Evolutionary conservation across 2,329 filamentous ascomycete species (phyloP), one percentile per base, ranked within the genome.

Genomic region (Falciphora oryzae): DNA sequence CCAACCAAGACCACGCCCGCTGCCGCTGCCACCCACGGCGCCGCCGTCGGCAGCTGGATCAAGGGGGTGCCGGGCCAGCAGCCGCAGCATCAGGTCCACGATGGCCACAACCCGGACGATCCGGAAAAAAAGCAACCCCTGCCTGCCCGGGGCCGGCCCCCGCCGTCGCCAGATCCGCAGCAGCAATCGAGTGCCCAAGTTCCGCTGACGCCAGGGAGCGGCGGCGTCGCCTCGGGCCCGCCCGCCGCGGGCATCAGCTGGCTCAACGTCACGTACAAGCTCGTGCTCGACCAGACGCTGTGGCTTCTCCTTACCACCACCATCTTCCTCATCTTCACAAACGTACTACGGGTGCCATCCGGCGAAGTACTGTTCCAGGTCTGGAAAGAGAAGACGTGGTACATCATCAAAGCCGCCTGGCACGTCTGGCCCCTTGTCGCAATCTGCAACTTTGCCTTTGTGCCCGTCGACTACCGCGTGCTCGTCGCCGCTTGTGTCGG

Each of bases 251-350:
- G 27, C 27, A 64, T 71, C 53, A 69, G 66, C 29, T 71, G 69
- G 69, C 65, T 64, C 31, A 71, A 71, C 58, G 63, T 70, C 32
- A 61, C 63, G 13, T 66, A 64, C 61, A 71, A 71, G 65, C 65
- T 71, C 3, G 63, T 71, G 25, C 64, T 70, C 31, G 70, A 71
- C 64, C 69, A 71, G 67, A 71, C 70, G 18, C 25, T 71, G 59
- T 69, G 69, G 59, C 63, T 60, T 10, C 66, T 71, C 63, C 65
- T 66, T 28, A 63, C 58, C 35, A 67, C 65, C 61, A 65, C 67
- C 57, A 67, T 69, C 59, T 70, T 71, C 31, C 66, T 71, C 28
- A 62, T 70, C 61, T 66, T 69, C 64, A 71, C 70, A 53, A 71
- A 71, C 61, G 57, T 71, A 8, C 66, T 68, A 31, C 70, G 69